Evolutionary conservation across 495 filamentous ascomycete species (phyloP), one percentile per base, ranked within the genome.

Genomic region (Lasiosphaeriaceae sp.): DNA sequence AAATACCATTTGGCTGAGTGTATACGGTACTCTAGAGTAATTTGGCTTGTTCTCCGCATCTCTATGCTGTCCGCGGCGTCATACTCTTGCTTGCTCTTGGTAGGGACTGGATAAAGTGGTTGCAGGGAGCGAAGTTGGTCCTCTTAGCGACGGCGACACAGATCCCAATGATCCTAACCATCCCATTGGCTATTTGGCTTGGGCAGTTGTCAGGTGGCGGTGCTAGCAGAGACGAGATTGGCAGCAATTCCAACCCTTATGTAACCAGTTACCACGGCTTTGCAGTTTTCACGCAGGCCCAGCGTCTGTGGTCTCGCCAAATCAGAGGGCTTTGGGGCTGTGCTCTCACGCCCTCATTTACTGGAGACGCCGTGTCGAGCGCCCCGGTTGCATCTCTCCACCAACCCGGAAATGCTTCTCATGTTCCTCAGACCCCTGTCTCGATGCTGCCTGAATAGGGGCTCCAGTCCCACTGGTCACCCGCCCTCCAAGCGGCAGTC

Each of bases 181-280:
- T 17, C 20, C 43, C 43, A 8, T 46, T 22, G 6, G 12, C 20
- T 4, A 47, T 3, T 19, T 11, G 11, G 45, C 19, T 14, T 26
- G 14, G 48, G 9, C 26, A 4, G 26, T 24, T 12, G 48, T 50
- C 48, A 34, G 48, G 48, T 50, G 48, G 48, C 48, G 29, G 48
- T 50, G 48, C 56, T 58, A 53, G 47, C 44, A 43, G 31, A 58
- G 56, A 59, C 57, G 57, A 59, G 57, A 59, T 59, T 55, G 57
- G 57, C 41, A 47, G 24, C 47, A n/a, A 31, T 17, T 24, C 16
- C 48, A 19, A 24, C 14, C 48, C 11, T 34, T 34, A n/a, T 19
- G n/a, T n/a, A n/a, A n/a, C n/a, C n/a, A n/a, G n/a, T n/a, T n/a
- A n/a, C n/a, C n/a, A n/a, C n/a, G n/a, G n/a, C 48, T 20, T 14